Evolutionary conservation across 164 flowering plant species (phyloP).

Genomic region (Nymphaea thermarum): DNA sequence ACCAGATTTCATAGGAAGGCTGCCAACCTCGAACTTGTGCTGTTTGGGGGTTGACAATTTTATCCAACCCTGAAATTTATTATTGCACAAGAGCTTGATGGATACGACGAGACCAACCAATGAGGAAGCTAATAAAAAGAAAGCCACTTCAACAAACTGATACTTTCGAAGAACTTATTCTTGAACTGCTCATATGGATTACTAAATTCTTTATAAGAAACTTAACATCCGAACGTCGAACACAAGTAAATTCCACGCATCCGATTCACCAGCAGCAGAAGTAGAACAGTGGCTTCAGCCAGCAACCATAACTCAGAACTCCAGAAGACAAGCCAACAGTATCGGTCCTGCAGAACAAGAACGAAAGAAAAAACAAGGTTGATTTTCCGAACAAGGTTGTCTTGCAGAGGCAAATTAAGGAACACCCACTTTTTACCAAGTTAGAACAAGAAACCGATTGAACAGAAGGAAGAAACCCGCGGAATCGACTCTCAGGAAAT

Average conservation of each 20-base stretch:
- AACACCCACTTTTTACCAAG: not conserved
- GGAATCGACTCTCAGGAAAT: not conserved
- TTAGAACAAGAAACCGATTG: not conserved
- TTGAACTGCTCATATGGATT: not conserved
- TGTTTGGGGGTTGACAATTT: not conserved
- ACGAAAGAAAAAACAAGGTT: not conserved
- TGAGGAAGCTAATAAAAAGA: too few species aligned
- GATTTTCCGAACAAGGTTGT: too few species aligned
- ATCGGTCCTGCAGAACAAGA: not conserved
- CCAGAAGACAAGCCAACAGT: not conserved
- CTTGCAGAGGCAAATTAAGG: not conserved
- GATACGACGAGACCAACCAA: not conserved
- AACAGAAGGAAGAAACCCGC: not conserved
- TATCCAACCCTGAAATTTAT: not conserved
- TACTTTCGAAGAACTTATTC: not conserved
- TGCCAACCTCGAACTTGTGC: not conserved
- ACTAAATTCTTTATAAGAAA: too few species aligned
- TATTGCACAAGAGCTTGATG: not conserved
- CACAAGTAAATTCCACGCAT: not conserved
- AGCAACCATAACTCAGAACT: not conserved
- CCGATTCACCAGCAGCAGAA: not conserved
- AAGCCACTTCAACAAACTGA: not conserved
- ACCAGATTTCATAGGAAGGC: not conserved
- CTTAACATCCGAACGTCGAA: not conserved
- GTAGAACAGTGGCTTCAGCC: not conserved